phyloP scores from a whole-genome alignment of 768 basidiomycete species.

The Lentinula sp. region DNA sequence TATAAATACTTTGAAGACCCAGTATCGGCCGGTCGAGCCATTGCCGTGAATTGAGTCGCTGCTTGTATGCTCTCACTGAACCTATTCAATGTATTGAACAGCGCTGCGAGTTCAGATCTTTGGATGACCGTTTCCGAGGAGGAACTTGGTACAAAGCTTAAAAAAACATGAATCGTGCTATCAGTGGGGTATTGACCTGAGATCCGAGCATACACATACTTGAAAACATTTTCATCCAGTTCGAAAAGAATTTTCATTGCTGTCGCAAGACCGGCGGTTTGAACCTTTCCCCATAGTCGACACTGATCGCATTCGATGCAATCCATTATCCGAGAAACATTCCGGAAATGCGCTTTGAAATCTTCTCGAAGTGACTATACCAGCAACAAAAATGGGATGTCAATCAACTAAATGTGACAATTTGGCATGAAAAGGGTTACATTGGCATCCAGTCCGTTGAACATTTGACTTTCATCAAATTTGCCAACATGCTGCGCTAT shows the following conservation, averaged over 20 bases:
- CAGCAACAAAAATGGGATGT: neutral
- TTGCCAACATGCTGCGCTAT: slow-evolving; percentile 44
- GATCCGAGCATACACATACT: slow-evolving; percentile 37
- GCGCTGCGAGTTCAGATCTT: slow-evolving; percentile 89
- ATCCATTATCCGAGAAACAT: slow-evolving; percentile 96
- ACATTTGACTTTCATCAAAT: slow-evolving; percentile 67
- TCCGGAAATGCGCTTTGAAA: slow-evolving; percentile 95
- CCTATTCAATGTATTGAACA: slow-evolving; percentile 90
- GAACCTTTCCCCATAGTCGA: slow-evolving; percentile 95
- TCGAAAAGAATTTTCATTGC: slow-evolving; percentile 96
- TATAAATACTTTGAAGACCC: neutral
- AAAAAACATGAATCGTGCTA: neutral
- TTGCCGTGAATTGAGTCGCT: slow-evolving; percentile 64
- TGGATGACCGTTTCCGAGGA: slow-evolving; percentile 35
- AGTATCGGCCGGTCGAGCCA: neutral
- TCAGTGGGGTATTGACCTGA: neutral
- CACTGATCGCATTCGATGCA: slow-evolving; percentile 99
- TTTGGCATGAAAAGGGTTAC: slow-evolving; percentile 32
- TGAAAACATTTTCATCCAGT: slow-evolving; percentile 81
- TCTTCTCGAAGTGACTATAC: slow-evolving; percentile 81
- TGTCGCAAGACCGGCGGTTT: slow-evolving; percentile 92
- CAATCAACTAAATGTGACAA: slow-evolving; percentile 1
- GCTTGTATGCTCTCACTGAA: slow-evolving; percentile 86
- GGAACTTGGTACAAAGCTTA: slow-evolving; percentile 71
- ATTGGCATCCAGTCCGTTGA: slow-evolving; percentile 72